A percentile compares a stretch with the other conserved stretches of the same genome.
These are phyloP conservation scores for Suillus subalutaceus DNA, from an alignment of 768 basidiomycete genomes.

Conservation along the genomic window DNA sequence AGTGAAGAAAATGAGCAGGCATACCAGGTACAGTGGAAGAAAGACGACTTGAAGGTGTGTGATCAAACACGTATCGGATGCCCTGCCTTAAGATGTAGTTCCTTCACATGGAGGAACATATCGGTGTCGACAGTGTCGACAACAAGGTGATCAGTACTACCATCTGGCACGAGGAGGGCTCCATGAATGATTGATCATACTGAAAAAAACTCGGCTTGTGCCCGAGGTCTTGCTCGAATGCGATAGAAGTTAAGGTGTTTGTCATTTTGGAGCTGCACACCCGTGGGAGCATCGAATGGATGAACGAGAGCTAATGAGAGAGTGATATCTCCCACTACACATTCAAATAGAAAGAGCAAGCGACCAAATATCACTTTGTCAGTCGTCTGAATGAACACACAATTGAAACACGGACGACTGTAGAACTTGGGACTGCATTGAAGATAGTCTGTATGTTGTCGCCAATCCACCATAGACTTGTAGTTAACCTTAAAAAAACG, in stretches of 20 bases:
- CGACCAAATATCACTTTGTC: slow-evolving; percentile 20
- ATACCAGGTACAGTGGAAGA: no score
- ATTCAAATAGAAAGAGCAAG: slow-evolving; percentile 24
- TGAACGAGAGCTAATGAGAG: slow-evolving; percentile 17
- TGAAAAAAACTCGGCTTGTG: slow-evolving; percentile 25
- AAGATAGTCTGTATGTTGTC: slow-evolving; percentile 28
- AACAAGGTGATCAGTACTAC: slow-evolving; percentile 26
- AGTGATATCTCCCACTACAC: slow-evolving; percentile 10
- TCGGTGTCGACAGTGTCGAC: slow-evolving; percentile 20
- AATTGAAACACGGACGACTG: slow-evolving; percentile 27
- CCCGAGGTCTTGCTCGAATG: slow-evolving; percentile 14
- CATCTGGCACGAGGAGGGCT: slow-evolving; percentile 24
- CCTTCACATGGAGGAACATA: no score
- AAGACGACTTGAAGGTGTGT: no score
- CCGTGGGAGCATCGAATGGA: slow-evolving; percentile 19
- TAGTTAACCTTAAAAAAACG: slow-evolving; percentile 30
- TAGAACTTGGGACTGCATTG: slow-evolving; percentile 34
- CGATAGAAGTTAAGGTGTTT: slow-evolving; percentile 23
- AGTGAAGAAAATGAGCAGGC: no score
- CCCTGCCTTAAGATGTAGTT: no score
- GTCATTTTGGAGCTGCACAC: slow-evolving; percentile 20
- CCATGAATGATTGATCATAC: slow-evolving; percentile 34
- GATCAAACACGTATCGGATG: no score
- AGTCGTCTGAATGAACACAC: slow-evolving; percentile 28
- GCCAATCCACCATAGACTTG: slow-evolving; percentile 33